Percentiles rank a stretch among this genome's conserved stretches.
Evolutionary conservation across 768 basidiomycete species (phyloP).

Genomic region (Porpolomopsis calyptriformis): DNA sequence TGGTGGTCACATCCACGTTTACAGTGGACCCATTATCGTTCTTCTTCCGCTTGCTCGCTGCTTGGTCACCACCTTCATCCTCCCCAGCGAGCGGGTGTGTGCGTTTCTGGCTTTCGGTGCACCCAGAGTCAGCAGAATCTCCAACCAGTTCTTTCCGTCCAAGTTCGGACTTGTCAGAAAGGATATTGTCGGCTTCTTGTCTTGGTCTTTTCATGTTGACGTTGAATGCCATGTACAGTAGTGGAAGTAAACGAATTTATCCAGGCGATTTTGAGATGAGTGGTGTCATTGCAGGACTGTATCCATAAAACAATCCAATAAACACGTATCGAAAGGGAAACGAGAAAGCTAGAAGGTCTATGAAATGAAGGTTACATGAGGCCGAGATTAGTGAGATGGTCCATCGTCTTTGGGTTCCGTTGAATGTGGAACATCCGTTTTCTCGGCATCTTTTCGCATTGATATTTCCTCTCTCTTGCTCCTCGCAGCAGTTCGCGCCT

Average conservation of each 20-base stretch:
- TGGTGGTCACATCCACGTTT: background rate
- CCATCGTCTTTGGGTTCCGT: background rate
- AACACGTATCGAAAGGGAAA: too few relatives aligned
- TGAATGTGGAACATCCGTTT: background rate
- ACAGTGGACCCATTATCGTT: background rate
- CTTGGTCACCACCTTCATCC: background rate
- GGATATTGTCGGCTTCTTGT: too few relatives aligned
- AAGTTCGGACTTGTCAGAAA: too few relatives aligned
- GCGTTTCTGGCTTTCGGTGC: background rate
- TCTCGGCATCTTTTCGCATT: background rate
- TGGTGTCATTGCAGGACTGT: too few relatives aligned
- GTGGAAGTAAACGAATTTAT: too few relatives aligned
- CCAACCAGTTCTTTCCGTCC: background rate
- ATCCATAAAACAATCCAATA: too few relatives aligned
- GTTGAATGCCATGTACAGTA: too few relatives aligned
- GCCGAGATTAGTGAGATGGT: too few relatives aligned
- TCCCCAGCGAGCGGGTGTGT: background rate
- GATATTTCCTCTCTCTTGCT: constrained; percentile 1
- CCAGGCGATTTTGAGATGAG: too few relatives aligned
- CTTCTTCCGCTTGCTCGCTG: background rate
- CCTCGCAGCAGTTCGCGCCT: constrained; percentile 5
- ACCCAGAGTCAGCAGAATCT: background rate
- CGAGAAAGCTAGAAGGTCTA: too few relatives aligned
- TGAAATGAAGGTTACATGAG: too few relatives aligned
- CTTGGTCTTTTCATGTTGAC: too few relatives aligned